Evolutionary conservation across 495 filamentous ascomycete species (phyloP), one percentile per base, ranked within the genome.

Genomic region (Lentithecium fluviatile): DNA sequence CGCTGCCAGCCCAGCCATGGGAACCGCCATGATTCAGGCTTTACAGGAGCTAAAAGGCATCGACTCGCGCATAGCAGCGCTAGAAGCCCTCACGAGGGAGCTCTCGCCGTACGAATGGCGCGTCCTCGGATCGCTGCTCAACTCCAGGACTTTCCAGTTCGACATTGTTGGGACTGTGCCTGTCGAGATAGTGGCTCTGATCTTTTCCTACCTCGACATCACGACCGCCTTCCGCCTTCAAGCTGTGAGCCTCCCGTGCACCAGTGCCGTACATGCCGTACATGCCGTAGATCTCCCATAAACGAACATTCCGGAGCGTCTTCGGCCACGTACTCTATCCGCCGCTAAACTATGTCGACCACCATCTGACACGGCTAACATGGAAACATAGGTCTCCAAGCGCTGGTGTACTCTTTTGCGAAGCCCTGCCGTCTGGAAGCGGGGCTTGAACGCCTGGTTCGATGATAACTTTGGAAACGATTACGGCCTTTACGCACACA

Each of bases 141-240:
- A 46, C 23, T 4, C 13, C 17, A 63, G 42, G 45, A 25, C 54
- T 13, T 66, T 69, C 52, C 19, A 26, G 2, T 51, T 32, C 32
- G 66, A 69, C 45, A 66, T 69, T 24, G 62, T 69, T 5, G 57
- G 56, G 6, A 29, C 34, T 15, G 25, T 66, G 3, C 66, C 66
- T 8, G 11, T 59, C 6, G 66, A 69, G 58, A 53, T 69, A 2
- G 62, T 59, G 12, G 43, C 45, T 20, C 20, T 43, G 3, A 38
- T 69, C 17, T 69, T 69, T 45, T 12, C 56, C 29, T 43, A 66
- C 37, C 58, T 69, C 10, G 66, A 69, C n/a, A 13, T 46, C 23
- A n/a, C 48, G n/a, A 45, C 52, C 11, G 29, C 46, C 12, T 69
- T 53, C 38, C 58, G 50, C 13, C 47, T 59, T 1, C 62, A 63